Conservation (phyloP, 176 grass and related monocot genomes). For the Musa schizocarpa region DNA sequence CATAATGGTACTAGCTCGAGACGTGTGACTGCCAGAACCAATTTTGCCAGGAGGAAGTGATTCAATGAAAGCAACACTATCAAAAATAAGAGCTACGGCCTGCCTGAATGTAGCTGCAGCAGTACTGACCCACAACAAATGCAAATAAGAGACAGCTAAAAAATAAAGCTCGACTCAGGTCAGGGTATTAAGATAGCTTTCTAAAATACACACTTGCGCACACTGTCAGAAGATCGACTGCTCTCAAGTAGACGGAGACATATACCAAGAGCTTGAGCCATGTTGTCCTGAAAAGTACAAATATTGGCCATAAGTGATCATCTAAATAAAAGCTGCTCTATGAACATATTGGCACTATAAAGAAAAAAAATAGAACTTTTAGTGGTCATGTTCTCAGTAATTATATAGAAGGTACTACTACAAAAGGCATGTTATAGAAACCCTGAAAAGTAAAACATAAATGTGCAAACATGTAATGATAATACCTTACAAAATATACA, state of each 20-base stretch:
- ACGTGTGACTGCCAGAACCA: constrained; percentile 48
- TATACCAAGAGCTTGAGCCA: constrained; percentile 92
- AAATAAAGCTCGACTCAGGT: constrained; percentile 19
- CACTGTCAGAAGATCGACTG: constrained; percentile 86
- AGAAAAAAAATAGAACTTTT: not conserved
- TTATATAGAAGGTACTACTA: no score
- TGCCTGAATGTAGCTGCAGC: constrained; percentile 99
- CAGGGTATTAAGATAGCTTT: not conserved
- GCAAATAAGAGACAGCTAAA: constrained; percentile 28
- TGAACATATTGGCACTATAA: not conserved
- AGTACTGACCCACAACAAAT: constrained; percentile 53
- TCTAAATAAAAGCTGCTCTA: not conserved
- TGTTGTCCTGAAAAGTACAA: constrained; percentile 62
- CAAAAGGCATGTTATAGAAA: no score
- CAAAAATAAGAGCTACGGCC: constrained; percentile 92
- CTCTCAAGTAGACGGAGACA: constrained; percentile 83
- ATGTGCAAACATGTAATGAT: no score
- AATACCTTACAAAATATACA: no score
- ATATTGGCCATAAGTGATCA: not conserved
- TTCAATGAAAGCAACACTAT: constrained; percentile 63
- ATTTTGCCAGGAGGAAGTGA: constrained; percentile 83
- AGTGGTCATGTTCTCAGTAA: no score
- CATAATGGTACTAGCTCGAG: constrained; percentile 50
- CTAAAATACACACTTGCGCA: constrained; percentile 61
- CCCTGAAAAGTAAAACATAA: no score